Base-by-base conservation (phyloP, 345 rosid genomes). In the Eucalyptus cloeziana region DNA sequence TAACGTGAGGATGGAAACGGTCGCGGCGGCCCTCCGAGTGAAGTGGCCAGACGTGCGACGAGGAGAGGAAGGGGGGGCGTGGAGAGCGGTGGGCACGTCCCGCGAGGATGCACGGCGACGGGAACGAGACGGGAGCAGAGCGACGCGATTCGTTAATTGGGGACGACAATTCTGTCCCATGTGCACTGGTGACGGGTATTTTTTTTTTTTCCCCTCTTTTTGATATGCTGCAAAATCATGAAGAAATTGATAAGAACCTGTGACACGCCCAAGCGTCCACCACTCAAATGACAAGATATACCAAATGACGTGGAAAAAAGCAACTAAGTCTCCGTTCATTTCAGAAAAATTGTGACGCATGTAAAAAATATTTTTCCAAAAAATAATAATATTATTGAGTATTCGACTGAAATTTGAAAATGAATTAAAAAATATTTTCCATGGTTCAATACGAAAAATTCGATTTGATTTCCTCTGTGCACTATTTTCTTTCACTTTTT, bases 391-490 rank as follows among this genome's bases (percentile, higher is more conserved):
- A 51, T 51, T 17, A 51, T 51, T 21, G 2, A 0, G 4, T 51
- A 51, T 0, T 51, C 7, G 22, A 51, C 7, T 19, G 24, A 52
- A 7, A 19, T 22, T 52, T 52, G 56, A 52, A 19, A 19, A 52
- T 52, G 24, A 9, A 7, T 7, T 9, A 1, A 7, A 52, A 52
- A 7, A 52, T 52, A 19, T 52, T 19, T 52, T 52, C 2, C 1
- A 0, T 52, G 0, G 4, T 52, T 52, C 3, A 2, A 52, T 52
- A 52, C 7, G 2, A 1, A 1, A 52, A 19, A 52, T 52, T 52
- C 8, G 4, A 19, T 52, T 52, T 7, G 10, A 19, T 52, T 52
- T 52, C 0, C 1, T 52, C 0, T 1, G 2, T 17, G 10, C 9
- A 52, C 8, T 52, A 2, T 19, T 52, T 52, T 52, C 25, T 0